Percentiles rank a stretch among this genome's conserved stretches.
phyloP scores from a whole-genome alignment of 2,329 filamentous ascomycete genomes.

The Daldinia eschscholtzii region DNA sequence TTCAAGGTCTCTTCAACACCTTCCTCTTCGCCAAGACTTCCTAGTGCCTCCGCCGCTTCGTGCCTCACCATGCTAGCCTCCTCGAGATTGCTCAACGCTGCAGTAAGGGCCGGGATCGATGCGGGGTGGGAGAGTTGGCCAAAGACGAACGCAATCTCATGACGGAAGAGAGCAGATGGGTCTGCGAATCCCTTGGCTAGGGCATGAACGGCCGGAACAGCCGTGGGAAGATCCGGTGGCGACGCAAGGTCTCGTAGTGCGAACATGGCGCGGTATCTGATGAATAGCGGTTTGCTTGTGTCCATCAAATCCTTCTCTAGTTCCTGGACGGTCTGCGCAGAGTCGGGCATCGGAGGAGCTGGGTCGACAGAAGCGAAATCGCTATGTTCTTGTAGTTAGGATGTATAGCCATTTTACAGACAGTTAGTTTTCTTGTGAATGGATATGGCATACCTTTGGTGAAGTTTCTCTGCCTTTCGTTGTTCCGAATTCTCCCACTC shows the following conservation, averaged over 20 bases:
- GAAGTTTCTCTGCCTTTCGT: slow-evolving; percentile 80
- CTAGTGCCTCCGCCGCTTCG: slow-evolving; percentile 95
- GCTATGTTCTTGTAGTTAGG: slow-evolving; percentile 63
- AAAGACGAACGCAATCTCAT: slow-evolving; percentile 98
- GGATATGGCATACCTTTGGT: slow-evolving; percentile 74
- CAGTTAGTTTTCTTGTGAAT: background rate
- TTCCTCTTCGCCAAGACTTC: slow-evolving; percentile 91
- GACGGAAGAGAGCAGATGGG: slow-evolving; percentile 90
- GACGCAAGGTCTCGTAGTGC: slow-evolving; percentile 94
- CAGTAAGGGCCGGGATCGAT: slow-evolving; percentile 90
- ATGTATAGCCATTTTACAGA: background rate
- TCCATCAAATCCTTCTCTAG: slow-evolving; percentile 85
- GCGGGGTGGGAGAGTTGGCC: slow-evolving; percentile 95
- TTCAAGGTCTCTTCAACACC: slow-evolving; percentile 90
- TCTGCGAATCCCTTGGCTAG: slow-evolving; percentile 89
- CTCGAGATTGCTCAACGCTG: slow-evolving; percentile 79
- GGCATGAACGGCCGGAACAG: slow-evolving; percentile 86
- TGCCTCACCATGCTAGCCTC: slow-evolving; percentile 98
- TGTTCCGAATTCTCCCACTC: slow-evolving; percentile 88
- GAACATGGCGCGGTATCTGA: slow-evolving; percentile 98
- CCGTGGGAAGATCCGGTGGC: slow-evolving; percentile 89
- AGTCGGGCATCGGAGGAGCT: slow-evolving; percentile 85
- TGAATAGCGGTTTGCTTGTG: slow-evolving; percentile 82
- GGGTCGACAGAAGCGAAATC: slow-evolving; percentile 97
- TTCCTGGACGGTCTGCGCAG: slow-evolving; percentile 76